Percentiles rank a stretch among this genome's conserved stretches.
These are phyloP conservation scores for Usnea hakonensis DNA, from an alignment of 495 filamentous ascomycete genomes.

Conservation along the genomic window DNA sequence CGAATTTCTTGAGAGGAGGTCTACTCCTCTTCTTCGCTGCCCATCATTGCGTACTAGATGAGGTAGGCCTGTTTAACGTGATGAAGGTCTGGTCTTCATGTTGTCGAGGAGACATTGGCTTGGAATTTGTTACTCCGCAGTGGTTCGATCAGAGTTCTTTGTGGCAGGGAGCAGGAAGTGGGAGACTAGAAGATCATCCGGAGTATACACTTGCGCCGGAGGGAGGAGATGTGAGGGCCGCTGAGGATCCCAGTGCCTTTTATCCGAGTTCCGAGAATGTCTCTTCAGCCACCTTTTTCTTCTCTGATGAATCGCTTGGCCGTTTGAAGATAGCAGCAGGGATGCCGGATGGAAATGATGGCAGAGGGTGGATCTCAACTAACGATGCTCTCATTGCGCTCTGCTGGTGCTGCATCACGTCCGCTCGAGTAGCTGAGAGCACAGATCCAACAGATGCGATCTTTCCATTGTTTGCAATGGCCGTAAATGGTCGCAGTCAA, in stretches of 20 bases:
- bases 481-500: slow-evolving; percentile 8
- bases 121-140: slow-evolving; percentile 2
- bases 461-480: slow-evolving; percentile 10
- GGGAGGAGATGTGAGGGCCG: slow-evolving; percentile 1
- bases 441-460: not conserved
- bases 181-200: slow-evolving; percentile 13
- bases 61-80: slow-evolving; percentile 7
- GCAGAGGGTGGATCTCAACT: slow-evolving; percentile 7
- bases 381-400: slow-evolving; percentile 20
- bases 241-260: slow-evolving; percentile 5
- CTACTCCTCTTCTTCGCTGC: slow-evolving; percentile 40
- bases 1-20: slow-evolving; percentile 45
- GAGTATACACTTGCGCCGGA: slow-evolving; percentile 13
- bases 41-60: slow-evolving; percentile 45
- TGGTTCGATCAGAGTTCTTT: slow-evolving; percentile 13
- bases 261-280: not conserved
- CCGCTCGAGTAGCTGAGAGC: slow-evolving; percentile 4
- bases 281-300: slow-evolving; percentile 7
- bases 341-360: not conserved
- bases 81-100: slow-evolving; percentile 13
- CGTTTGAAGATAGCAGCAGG: slow-evolving; percentile 5
- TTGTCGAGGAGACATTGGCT: slow-evolving; percentile 11
- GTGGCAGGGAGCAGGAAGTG: slow-evolving; percentile 12
- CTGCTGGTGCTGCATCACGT: slow-evolving; percentile 20
- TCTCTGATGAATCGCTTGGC: slow-evolving; percentile 4